phyloP scores from a whole-genome alignment of 2,329 filamentous ascomycete species.

The Penicillium sp. region DNA sequence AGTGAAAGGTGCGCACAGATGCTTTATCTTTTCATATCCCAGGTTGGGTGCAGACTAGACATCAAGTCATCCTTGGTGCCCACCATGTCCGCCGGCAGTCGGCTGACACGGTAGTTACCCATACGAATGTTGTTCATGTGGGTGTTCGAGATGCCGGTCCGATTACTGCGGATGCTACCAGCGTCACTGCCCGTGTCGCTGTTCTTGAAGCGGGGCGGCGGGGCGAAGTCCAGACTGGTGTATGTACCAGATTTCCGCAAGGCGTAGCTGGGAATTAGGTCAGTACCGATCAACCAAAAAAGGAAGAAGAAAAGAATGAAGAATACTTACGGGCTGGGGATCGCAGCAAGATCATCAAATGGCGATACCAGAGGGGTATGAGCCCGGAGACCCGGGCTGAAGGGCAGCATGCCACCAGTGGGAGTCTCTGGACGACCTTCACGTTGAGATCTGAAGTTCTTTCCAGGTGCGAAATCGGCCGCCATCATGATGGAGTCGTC shows the following conservation, averaged over 20 bases:
- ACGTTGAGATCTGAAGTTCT: constrained; percentile 60
- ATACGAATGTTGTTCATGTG: constrained; percentile 68
- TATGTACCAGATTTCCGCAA: constrained; percentile 48
- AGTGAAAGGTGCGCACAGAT: constrained; percentile 2
- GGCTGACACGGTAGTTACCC: constrained; percentile 81
- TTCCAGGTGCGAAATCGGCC: constrained; percentile 81
- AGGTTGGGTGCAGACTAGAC: constrained; percentile 53
- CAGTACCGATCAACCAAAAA: constrained; percentile 10
- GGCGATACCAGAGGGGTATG: constrained; percentile 75
- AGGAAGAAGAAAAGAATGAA: constrained; percentile 1
- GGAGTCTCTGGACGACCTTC: constrained; percentile 63
- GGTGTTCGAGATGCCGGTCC: constrained; percentile 67
- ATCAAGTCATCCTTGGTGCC: constrained; percentile 67
- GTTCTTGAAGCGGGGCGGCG: constrained; percentile 45
- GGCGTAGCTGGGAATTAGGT: constrained; percentile 36
- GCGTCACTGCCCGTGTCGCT: constrained; percentile 41
- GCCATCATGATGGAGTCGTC: constrained; percentile 71
- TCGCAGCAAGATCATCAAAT: constrained; percentile 76
- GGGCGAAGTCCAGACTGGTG: constrained; percentile 48
- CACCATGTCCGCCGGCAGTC: constrained; percentile 74
- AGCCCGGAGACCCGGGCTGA: constrained; percentile 65
- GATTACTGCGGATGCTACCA: constrained; percentile 60
- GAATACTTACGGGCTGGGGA: constrained; percentile 82
- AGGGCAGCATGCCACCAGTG: constrained; percentile 58
- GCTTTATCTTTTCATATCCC: constrained; percentile 45